Conservation (phyloP, 2,329 filamentous ascomycete genomes). For the Scedosporium aurantiacum region DNA sequence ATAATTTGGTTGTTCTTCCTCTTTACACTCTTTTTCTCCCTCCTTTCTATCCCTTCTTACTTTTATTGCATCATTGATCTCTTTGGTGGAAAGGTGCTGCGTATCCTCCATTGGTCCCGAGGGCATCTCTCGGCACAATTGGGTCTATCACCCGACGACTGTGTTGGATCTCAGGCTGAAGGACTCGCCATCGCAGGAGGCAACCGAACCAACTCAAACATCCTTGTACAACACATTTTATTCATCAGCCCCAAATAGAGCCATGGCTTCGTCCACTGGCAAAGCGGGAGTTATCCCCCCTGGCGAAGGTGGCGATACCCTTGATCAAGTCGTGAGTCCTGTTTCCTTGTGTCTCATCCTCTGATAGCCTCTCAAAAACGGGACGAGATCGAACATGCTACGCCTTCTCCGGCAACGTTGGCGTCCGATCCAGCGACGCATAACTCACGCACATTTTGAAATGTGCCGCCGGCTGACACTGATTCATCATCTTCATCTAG, state of each 20-base stretch:
- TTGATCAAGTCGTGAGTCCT: conserved; percentile 3
- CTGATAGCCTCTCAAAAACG: neutral
- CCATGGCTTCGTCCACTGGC: conserved; percentile 6
- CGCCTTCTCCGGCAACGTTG: too few relatives aligned
- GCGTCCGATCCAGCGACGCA: too few relatives aligned
- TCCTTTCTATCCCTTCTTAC: neutral
- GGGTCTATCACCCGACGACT: neutral
- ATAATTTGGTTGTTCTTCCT: too few relatives aligned
- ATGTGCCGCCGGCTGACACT: too few relatives aligned
- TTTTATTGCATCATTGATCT: neutral
- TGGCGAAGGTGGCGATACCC: conserved; percentile 2
- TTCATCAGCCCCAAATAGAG: neutral
- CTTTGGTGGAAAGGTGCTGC: neutral
- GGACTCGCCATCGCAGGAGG: neutral
- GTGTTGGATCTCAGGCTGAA: neutral
- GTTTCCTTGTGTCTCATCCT: neutral
- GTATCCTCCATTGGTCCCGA: neutral
- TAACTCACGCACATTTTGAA: too few relatives aligned
- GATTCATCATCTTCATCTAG: conserved; percentile 22
- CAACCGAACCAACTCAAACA: neutral
- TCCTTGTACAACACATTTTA: neutral
- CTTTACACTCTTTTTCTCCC: neutral
- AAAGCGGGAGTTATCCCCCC: conserved; percentile 6
- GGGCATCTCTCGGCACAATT: neutral
- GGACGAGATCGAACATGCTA: too few relatives aligned